These are phyloP conservation scores for Cordyceps pruinosa DNA, from an alignment of 2,329 filamentous ascomycete species.

Conservation along the genomic window DNA sequence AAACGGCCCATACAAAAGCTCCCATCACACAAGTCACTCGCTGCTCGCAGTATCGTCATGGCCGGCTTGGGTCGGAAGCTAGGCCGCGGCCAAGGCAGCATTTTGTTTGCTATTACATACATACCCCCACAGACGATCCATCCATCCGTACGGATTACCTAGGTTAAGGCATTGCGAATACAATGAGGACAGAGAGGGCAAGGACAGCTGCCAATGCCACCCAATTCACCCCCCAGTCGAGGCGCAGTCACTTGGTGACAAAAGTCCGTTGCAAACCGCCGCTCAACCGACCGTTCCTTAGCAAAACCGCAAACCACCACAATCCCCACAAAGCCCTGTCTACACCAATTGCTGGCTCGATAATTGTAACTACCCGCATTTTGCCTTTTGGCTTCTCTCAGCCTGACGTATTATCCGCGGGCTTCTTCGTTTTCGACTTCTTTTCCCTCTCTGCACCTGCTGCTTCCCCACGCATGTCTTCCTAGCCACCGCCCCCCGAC, in stretches of 20 bases:
- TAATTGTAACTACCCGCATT: slow-evolving; percentile 13
- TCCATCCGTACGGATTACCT: background rate
- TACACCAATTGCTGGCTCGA: slow-evolving; percentile 13
- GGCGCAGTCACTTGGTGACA: background rate
- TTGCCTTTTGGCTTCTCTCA: background rate
- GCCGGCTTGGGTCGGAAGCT: slow-evolving; percentile 4
- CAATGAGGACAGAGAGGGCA: too few species aligned
- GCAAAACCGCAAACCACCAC: background rate
- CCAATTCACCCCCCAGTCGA: background rate
- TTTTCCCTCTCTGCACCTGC: slow-evolving; percentile 10
- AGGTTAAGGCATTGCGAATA: too few species aligned
- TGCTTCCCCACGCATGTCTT: slow-evolving; percentile 20
- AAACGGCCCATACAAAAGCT: background rate
- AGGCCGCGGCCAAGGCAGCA: background rate
- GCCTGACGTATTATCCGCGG: slow-evolving; percentile 9
- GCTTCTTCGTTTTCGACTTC: background rate
- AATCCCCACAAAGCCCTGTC: background rate
- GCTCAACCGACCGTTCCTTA: background rate
- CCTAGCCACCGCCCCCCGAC: background rate
- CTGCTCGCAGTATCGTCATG: background rate
- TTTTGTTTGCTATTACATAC: background rate
- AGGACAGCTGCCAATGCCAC: background rate
- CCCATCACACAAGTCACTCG: background rate
- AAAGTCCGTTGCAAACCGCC: background rate
- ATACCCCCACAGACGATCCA: background rate